Evolutionary conservation across 2,329 filamentous ascomycete genomes (phyloP).

Genomic region (Nemania serpens): DNA sequence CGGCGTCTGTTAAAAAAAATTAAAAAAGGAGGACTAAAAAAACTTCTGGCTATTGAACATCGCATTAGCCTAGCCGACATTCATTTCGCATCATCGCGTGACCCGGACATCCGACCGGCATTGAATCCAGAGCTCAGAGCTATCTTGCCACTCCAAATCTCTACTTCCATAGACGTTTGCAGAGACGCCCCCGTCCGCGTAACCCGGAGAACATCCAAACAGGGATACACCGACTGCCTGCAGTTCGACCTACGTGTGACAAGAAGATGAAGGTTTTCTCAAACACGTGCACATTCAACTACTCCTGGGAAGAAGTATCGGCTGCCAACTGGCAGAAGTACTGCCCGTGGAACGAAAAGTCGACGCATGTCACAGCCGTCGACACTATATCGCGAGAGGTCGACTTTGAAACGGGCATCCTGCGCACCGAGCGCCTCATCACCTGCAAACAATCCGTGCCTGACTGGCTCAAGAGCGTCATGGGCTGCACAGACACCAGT

Average conservation of each 20-base stretch:
- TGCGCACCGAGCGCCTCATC: conserved; percentile 66
- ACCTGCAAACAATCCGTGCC: conserved; percentile 68
- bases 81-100: conserved; percentile 23
- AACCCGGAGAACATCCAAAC: neutral
- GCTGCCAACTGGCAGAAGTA: conserved; percentile 99
- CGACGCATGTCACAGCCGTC: conserved; percentile 93
- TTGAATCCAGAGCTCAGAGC: neutral
- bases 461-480: conserved; percentile 78
- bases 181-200: neutral
- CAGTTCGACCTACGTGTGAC: neutral
- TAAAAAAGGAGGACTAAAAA: too few species aligned
- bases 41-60: too few species aligned
- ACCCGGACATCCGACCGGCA: conserved; percentile 33
- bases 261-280: conserved; percentile 90
- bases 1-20: too few species aligned
- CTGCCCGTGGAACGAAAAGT: conserved; percentile 98
- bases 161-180: conserved; percentile 10
- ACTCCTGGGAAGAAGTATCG: conserved; percentile 98
- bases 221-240: neutral
- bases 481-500: conserved; percentile 79
- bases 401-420: conserved; percentile 61
- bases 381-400: conserved; percentile 80
- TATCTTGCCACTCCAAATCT: conserved; percentile 9
- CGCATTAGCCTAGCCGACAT: conserved; percentile 8
- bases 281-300: conserved; percentile 87